Base-by-base conservation (phyloP, 208 protist species). In the Leishmania braziliensis region DNA sequence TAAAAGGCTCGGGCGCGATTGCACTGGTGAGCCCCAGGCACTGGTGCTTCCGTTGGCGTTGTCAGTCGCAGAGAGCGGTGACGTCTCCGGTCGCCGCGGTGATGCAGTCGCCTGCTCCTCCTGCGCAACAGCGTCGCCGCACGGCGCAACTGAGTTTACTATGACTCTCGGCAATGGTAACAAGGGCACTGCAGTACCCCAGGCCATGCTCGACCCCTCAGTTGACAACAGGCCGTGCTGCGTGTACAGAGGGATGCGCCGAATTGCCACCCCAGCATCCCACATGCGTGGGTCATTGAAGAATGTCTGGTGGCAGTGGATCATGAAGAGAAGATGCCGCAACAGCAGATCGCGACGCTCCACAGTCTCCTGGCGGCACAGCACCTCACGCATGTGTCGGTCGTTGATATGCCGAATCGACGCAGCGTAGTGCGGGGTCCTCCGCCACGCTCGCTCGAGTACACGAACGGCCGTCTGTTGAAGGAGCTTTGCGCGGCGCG, bases 271-370 rank as follows among this genome's bases (percentile, higher is more conserved):
- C 1, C 87, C 85, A 2, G 73, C 81, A 3, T 89, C 75, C 73
- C 89, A 75, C 79, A 93, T 79, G 36, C 79, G 50, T 0, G 84
- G 78, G 60, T 84, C 79, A 78, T 96, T 96, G 86, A 93, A 96
- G 66, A 78, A 92, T 23, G 70, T 33, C 82, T 96, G 93, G 63
- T 96, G 91, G n/a, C 75, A 85, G 1, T 84, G 73, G 36, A 96
- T 75, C 9, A 95, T 75, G 78, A 90, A 93, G 16, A 83, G 26
- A 6, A 91, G 76, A 50, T 86, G 90, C 16, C 43, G 86, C 36
- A 91, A 83, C 26, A 89, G 63, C 48, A 89, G 46, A 65, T 96
- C 93, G 5, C 91, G 93, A 58, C 93, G 82, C 80, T 96, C 93
- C 75, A 96, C 78, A 26, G 75, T 39, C 71, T 96, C 93, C 10